Conservation (phyloP, 2,329 filamentous ascomycete genomes). For the Diaporthe humulicola region DNA sequence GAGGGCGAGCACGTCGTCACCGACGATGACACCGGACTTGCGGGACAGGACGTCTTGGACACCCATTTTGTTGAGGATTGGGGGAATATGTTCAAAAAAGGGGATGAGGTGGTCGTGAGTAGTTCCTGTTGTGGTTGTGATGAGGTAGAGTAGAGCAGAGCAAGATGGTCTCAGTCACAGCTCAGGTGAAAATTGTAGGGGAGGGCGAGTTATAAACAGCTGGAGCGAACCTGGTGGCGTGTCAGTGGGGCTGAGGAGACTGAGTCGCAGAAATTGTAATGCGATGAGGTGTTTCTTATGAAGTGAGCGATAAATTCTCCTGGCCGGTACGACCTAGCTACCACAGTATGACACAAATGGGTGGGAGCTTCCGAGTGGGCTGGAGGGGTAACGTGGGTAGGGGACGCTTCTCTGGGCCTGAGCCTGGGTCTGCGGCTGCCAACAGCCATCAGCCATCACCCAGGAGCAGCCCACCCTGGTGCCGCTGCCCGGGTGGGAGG, state of each 20-base stretch:
- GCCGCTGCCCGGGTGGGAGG: not conserved
- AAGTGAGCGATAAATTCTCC: slow-evolving; percentile 40
- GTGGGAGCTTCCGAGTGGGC: slow-evolving; percentile 25
- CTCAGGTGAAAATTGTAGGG: slow-evolving; percentile 20
- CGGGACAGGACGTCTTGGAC: slow-evolving; percentile 68
- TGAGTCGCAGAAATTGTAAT: slow-evolving; percentile 39
- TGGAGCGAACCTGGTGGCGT: slow-evolving; percentile 34
- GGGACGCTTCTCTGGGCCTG: slow-evolving; percentile 12
- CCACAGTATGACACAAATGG: slow-evolving; percentile 29
- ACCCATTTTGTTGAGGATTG: slow-evolving; percentile 53
- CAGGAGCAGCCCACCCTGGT: not conserved
- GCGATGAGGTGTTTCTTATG: slow-evolving; percentile 38
- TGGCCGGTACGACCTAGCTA: slow-evolving; percentile 14
- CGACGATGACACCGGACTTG: slow-evolving; percentile 76
- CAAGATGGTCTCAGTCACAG: slow-evolving; percentile 27
- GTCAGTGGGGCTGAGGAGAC: slow-evolving; percentile 32
- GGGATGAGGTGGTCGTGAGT: slow-evolving; percentile 9
- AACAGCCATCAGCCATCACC: not conserved
- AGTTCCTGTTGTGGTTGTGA: slow-evolving; percentile 4
- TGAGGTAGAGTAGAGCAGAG: slow-evolving; percentile 8
- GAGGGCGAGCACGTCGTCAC: slow-evolving; percentile 61
- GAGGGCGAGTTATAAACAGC: slow-evolving; percentile 34
- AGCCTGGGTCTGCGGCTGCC: not conserved
- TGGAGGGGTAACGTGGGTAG: slow-evolving; percentile 33
- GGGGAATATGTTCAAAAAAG: not conserved